phyloP scores from a whole-genome alignment of 352 stramenopile genomes.

The Plasmopara viticola region DNA sequence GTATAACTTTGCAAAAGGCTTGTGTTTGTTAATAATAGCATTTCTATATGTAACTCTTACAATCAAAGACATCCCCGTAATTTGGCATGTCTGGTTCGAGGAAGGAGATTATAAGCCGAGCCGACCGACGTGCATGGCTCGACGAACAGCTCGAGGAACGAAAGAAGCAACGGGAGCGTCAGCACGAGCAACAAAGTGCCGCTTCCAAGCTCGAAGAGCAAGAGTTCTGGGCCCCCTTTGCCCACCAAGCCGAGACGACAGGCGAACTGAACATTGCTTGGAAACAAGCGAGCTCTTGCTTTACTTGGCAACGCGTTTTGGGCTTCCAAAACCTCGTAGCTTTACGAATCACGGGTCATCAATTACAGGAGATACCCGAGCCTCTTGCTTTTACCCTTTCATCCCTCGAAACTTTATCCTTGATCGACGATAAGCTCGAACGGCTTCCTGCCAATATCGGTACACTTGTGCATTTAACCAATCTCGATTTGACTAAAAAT shows the following conservation, averaged over 20 bases:
- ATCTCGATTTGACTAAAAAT: slow-evolving; percentile 65
- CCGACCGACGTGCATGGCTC: slow-evolving; percentile 43
- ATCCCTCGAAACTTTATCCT: slow-evolving; percentile 36
- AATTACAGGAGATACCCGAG: slow-evolving; percentile 28
- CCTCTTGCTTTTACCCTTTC: slow-evolving; percentile 23
- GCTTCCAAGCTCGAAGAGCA: slow-evolving; percentile 31
- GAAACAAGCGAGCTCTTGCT: slow-evolving; percentile 49
- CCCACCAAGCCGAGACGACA: slow-evolving; percentile 23
- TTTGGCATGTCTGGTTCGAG: background rate
- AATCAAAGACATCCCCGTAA: no score
- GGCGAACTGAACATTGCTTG: slow-evolving; percentile 67
- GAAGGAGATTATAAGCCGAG: slow-evolving; percentile 7
- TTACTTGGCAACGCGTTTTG: slow-evolving; percentile 44
- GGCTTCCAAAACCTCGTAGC: slow-evolving; percentile 36
- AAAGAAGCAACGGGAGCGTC: slow-evolving; percentile 32
- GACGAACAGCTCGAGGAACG: slow-evolving; percentile 39
- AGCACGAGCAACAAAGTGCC: slow-evolving; percentile 19
- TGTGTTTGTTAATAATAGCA: no score
- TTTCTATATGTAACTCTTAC: no score
- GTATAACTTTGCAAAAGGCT: no score
- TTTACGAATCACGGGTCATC: slow-evolving; percentile 46
- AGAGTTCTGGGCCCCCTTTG: slow-evolving; percentile 45
- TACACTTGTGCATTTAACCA: slow-evolving; percentile 23
- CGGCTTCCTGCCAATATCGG: slow-evolving; percentile 42
- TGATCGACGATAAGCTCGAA: slow-evolving; percentile 46